phyloP scores from a whole-genome alignment of 2,329 filamentous ascomycete species.

The Sclerotinia subarctica region DNA sequence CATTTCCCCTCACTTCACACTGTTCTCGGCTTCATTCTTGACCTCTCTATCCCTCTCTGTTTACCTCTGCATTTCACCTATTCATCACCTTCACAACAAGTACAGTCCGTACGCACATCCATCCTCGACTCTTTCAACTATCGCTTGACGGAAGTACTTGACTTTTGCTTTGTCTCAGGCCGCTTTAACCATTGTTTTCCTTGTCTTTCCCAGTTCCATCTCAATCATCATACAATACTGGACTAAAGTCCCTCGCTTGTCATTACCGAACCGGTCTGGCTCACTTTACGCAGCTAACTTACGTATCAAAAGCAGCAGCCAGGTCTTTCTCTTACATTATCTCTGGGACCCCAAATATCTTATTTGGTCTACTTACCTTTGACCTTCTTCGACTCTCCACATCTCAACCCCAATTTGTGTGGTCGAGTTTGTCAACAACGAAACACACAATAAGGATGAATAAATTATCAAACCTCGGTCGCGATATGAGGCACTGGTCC shows the following conservation, averaged over 20 bases:
- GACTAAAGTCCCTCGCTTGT: constrained; percentile 1
- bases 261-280: constrained; percentile 10
- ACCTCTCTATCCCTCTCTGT: not conserved
- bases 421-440: constrained; percentile 15
- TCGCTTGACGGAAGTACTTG: not conserved
- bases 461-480: constrained; percentile 67
- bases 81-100: not conserved
- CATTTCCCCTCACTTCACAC: not conserved
- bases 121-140: not conserved
- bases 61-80: not conserved
- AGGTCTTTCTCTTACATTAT: constrained; percentile 20
- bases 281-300: not conserved
- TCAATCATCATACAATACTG: not conserved
- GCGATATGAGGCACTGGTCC: constrained; percentile 68
- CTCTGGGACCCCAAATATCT: constrained; percentile 17
- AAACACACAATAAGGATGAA: constrained; percentile 53
- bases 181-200: not conserved
- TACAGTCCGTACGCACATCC: no score
- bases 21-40: not conserved
- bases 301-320: constrained; percentile 17
- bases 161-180: not conserved
- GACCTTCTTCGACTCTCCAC: constrained; percentile 17
- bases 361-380: constrained; percentile 13
- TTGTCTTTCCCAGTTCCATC: not conserved
- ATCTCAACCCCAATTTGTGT: constrained; percentile 10